Evolutionary conservation across 2,329 filamentous ascomycete genomes (phyloP), one percentile per base, ranked within the genome.

Genomic region (Canariomyces notabilis): DNA sequence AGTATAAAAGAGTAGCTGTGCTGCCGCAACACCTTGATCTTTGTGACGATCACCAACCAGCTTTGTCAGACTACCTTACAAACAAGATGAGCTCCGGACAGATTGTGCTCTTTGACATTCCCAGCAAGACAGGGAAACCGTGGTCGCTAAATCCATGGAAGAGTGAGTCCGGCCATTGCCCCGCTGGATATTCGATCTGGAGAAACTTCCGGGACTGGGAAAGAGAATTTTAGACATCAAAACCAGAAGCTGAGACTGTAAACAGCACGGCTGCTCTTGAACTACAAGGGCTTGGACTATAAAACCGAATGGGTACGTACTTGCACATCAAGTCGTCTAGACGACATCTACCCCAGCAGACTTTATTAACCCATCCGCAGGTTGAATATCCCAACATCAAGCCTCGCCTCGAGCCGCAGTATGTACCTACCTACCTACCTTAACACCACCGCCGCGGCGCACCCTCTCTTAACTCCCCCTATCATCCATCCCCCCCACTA

Each of bases 81-180:
- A n/a, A n/a, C 31, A 35, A 33, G 22, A 67, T 67, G 64, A 48
- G 64, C 22, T 52, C 62, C 1, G 51, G 57, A 4, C 62, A 68
- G 35, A 67, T 83, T 31, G 66, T 76, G 7, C 61, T 87, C 2
- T 85, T 79, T 54, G 83, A 87, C 60, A 62, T 87, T 2, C 76
- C 82, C 2, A 80, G 71, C 63, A 75, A 70, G 59, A 64, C 67
- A 58, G 61, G 67, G 32, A 65, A 64, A 6, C 59, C 67, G 41
- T 87, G 84, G 84, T 83, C 82, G 1, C 65, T 77, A 37, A 88
- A 87, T 60, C 77, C 83, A 1, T 87, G 82, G 83, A 87, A 84
- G 66, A 79, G 82, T 83, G 65, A 56, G 49, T 38, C 5, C n/a
- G n/a, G n/a, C n/a, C n/a, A n/a, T n/a, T n/a, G n/a, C n/a, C n/a